Evolutionary conservation across 352 stramenopile species (phyloP).

Genomic region (Pythium insidiosum): DNA sequence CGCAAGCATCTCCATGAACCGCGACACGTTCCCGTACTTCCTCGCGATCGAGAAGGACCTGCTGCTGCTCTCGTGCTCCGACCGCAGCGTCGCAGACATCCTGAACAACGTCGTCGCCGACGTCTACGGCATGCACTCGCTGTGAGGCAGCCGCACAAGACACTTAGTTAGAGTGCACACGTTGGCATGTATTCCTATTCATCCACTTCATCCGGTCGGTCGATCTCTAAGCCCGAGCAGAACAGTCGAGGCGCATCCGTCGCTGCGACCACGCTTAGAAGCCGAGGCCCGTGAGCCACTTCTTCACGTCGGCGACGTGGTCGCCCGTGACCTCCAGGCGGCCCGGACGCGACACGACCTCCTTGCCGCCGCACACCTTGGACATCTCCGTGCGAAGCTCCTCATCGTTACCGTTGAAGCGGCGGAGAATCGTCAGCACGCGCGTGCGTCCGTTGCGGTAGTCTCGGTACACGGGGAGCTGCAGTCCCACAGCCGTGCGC

Average conservation of each 20-base stretch:
- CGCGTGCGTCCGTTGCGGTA: constrained; percentile 81
- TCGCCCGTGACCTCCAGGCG: constrained; percentile 76
- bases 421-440: constrained; percentile 79
- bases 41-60: constrained; percentile 72
- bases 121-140: constrained; percentile 78
- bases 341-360: constrained; percentile 55
- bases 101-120: constrained; percentile 76
- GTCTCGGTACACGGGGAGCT: constrained; percentile 84
- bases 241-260: too few species aligned
- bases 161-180: neutral
- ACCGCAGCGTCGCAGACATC: constrained; percentile 70
- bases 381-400: constrained; percentile 73
- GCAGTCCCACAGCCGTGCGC: constrained; percentile 66
- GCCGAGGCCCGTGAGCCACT: constrained; percentile 79
- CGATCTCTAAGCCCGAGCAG: too few species aligned
- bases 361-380: constrained; percentile 78
- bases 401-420: constrained; percentile 73
- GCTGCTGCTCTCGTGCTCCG: constrained; percentile 60
- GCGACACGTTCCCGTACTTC: constrained; percentile 68
- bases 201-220: neutral
- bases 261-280: too few species aligned
- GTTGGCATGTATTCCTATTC: constrained; percentile 3
- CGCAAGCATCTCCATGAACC: constrained; percentile 73
- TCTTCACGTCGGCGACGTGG: constrained; percentile 58
- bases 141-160: constrained; percentile 21